Conservation (phyloP, 2,329 filamentous ascomycete genomes). For the Elsinoe batatas region DNA sequence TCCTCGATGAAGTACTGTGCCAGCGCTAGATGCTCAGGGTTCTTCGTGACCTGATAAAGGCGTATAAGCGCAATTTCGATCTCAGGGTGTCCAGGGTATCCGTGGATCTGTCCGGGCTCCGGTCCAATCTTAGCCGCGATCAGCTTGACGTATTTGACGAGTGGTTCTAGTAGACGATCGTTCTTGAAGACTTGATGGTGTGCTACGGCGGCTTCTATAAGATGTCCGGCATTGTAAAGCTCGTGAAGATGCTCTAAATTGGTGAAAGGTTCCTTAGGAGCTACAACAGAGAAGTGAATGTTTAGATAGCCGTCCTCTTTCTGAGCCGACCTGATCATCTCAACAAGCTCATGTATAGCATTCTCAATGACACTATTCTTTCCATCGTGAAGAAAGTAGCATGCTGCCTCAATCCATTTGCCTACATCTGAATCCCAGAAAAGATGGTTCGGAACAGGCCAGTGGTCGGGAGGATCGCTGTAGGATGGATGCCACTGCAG, state of each 20-base stretch:
- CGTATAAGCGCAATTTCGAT: conserved; percentile 43
- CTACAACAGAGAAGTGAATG: conserved; percentile 52
- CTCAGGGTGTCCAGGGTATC: conserved; percentile 52
- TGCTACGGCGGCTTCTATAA: conserved; percentile 52
- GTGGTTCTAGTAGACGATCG: conserved; percentile 41
- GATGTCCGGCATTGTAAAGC: conserved; percentile 52
- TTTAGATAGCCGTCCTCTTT: conserved; percentile 53
- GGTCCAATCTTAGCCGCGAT: conserved; percentile 45
- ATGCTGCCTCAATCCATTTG: conserved; percentile 55
- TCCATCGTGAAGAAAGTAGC: conserved; percentile 42
- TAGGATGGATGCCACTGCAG: conserved; percentile 48
- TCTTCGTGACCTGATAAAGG: conserved; percentile 33
- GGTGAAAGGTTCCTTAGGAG: conserved; percentile 45
- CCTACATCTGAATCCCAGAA: conserved; percentile 48
- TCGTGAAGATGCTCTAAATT: conserved; percentile 55
- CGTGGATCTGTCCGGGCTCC: conserved; percentile 41
- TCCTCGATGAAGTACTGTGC: conserved; percentile 50
- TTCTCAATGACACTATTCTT: conserved; percentile 36
- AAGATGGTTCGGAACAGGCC: conserved; percentile 49
- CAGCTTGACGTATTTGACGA: conserved; percentile 48
- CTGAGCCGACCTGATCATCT: conserved; percentile 49
- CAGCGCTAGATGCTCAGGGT: conserved; percentile 35
- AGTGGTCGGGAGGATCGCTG: conserved; percentile 39
- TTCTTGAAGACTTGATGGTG: conserved; percentile 46
- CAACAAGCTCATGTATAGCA: conserved; percentile 47